A percentile compares a stretch with the other conserved stretches of the same genome.
Conservation (phyloP, 106 monocot species). For the Acorus gramineus region DNA sequence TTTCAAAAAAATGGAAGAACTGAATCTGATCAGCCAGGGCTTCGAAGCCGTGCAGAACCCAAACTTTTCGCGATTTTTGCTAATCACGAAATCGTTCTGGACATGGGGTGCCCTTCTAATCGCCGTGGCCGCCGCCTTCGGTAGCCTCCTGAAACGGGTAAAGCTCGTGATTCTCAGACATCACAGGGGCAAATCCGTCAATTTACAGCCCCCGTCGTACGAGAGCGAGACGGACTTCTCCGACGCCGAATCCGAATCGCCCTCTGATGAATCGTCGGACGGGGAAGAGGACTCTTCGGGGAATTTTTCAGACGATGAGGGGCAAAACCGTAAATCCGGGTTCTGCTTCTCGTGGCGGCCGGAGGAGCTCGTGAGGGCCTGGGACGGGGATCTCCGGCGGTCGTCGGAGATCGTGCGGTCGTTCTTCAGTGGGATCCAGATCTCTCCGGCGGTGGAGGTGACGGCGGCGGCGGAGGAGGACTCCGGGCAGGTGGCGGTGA, state of each 20-base stretch:
- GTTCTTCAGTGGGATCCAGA: neutral
- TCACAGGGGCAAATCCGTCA: conserved; percentile 6
- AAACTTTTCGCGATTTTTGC: no score
- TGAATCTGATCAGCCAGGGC: no score
- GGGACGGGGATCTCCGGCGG: conserved; percentile 13
- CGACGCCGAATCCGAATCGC: conserved; percentile 6
- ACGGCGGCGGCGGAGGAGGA: conserved; percentile 1
- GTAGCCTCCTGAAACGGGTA: neutral
- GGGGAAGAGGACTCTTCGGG: neutral
- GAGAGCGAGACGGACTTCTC: neutral
- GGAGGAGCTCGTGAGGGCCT: conserved; percentile 21
- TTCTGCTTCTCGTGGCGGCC: neutral
- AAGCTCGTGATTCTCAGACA: conserved; percentile 7
- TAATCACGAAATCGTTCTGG: neutral
- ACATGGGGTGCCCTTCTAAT: conserved; percentile 15
- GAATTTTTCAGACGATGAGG: neutral
- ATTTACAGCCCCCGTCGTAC: neutral
- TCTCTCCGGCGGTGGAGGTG: neutral
- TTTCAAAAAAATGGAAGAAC: no score
- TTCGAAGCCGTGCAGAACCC: no score
- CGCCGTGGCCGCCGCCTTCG: conserved; percentile 17
- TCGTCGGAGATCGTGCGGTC: conserved; percentile 11
- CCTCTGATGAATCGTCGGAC: conserved; percentile 8
- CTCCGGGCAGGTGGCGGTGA: conserved; percentile 1
- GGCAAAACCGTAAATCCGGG: neutral